Base-by-base conservation (phyloP, 345 rosid species). In the Jatropha curcas region DNA sequence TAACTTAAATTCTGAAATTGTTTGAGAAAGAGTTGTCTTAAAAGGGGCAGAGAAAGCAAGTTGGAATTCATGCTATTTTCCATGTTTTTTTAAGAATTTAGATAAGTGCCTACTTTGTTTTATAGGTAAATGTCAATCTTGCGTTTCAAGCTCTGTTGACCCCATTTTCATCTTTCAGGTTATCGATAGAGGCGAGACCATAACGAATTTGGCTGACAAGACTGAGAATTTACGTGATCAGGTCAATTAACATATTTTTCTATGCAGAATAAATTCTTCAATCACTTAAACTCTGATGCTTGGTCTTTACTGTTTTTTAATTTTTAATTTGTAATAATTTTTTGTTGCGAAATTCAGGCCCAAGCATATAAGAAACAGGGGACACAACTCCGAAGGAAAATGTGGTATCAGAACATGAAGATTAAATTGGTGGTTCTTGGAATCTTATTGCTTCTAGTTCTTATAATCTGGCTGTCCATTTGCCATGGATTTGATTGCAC, bases 381-480 rank as follows among this genome's bases (percentile, higher is more conserved):
- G 33, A 85, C 89, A n/a, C 89, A 89, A 65, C 80, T 95, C 48
- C 81, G 92, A 41, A 76, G 87, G 67, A 95, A 88, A 74, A 80
- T 95, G 93, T 95, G 99, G 99, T 92, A 90, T 66, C 98, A 95
- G 71, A 92, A 90, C 90, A 92, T 92, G 98, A 95, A 95, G 87
- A 90, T 94, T 55, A 94, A 94, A 82, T 75, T 95, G 79, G 89
- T 88, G 34, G 97, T 92, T 46, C 80, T 92, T 0, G 99, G 96
- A 65, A 90, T 95, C 80, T 77, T 95, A 51, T 58, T 92, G 65
- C 79, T 89, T 71, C 90, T 92, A 43, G 83, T 90, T 73, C 88
- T 95, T 64, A 67, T 92, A 60, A 89, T 95, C 70, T 90, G 97
- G 99, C 85, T 95, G 66, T 92, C 98, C 1, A 75, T 89, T 62